Base-by-base conservation (phyloP, 2,329 filamentous ascomycete genomes). In the Fusarium sp. region DNA sequence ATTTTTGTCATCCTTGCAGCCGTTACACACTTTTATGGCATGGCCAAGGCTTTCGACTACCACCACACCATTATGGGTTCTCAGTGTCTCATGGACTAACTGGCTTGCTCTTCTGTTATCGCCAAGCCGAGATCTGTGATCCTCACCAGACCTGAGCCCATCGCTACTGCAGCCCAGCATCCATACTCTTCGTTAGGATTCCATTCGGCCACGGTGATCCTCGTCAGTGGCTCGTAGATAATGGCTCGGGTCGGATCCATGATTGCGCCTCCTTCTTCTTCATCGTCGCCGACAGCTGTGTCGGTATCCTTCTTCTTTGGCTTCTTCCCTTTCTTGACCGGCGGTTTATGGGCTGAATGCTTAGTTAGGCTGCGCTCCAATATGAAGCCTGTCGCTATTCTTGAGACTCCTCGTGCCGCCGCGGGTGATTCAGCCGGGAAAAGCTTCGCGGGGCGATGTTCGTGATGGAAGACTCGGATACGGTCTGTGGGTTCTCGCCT, bases 21-120 rank as follows among this genome's bases (percentile, higher is more conserved):
- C 1, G 87, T 89, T 3, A 89, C 92, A 29, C 96, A 99, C 84
- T 84, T 98, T 66, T 91, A 90, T 57, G 95, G 93, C 53, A 87
- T 98, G 83, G 80, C 93, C 35, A 92, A 90, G 81, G 95, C 95
- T 7, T 97, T 98, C 82, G 93, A 97, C 81, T 92, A 93, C 79
- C 91, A 94, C 77, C 94, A 97, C 81, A 88, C 86, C 62, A 81
- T 86, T 41, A 82, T 86, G 79, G 88, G 86, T 18, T 86, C 84
- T 25, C 81, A 83, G 63, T 92, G 90, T 78, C 79, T 75, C 38
- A 45, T 60, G 42, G 75, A 62, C 44, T 71, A 58, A 67, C 17
- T 63, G 27, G 8, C 38, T 36, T 61, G 58, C n/a, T 74, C 74
- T 53, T 78, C 59, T 49, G 56, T 33, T 49, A 76, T 78, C n/a